Percentiles rank a stretch among this genome's conserved stretches.
These are phyloP conservation scores for Aspergillus candidus DNA, from an alignment of 2,329 filamentous ascomycete species.

Conservation along the genomic window DNA sequence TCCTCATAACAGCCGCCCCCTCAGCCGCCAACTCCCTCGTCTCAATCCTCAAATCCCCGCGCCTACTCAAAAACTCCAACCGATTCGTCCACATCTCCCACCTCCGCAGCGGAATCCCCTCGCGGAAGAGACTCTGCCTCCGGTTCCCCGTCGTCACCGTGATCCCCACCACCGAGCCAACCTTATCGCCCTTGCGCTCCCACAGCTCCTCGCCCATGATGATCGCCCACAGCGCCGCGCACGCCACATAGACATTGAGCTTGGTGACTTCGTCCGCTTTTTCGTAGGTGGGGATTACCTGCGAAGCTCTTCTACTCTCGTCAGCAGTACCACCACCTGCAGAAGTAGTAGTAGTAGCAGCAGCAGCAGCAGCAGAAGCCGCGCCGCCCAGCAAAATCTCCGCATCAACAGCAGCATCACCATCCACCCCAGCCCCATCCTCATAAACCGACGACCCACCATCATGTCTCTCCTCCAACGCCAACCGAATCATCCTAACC, in stretches of 20 bases:
- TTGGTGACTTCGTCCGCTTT: neutral
- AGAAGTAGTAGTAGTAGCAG: too few species aligned
- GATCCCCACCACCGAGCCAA: slow-evolving; percentile 1
- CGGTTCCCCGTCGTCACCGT: neutral
- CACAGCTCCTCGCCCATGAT: slow-evolving; percentile 20
- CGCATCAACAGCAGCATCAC: neutral
- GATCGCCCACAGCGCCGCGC: slow-evolving; percentile 13
- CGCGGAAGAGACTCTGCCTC: neutral
- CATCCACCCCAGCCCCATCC: neutral
- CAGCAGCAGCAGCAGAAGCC: too few species aligned
- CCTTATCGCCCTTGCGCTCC: slow-evolving; percentile 4
- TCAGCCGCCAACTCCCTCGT: slow-evolving; percentile 16
- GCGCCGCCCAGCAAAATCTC: neutral
- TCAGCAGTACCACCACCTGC: too few species aligned
- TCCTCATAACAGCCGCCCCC: slow-evolving; percentile 17
- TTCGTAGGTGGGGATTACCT: too few species aligned
- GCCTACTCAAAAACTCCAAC: slow-evolving; percentile 12
- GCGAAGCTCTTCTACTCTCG: too few species aligned
- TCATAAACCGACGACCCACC: neutral
- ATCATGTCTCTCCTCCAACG: slow-evolving; percentile 10
- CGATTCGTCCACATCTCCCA: slow-evolving; percentile 16
- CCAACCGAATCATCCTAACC: slow-evolving; percentile 1
- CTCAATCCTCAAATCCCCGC: slow-evolving; percentile 13
- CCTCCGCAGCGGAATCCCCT: slow-evolving; percentile 3
- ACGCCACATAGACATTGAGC: slow-evolving; percentile 8